These are phyloP conservation scores for Phylloporus rhodoxanthus DNA, from an alignment of 768 basidiomycete species.

Conservation along the genomic window DNA sequence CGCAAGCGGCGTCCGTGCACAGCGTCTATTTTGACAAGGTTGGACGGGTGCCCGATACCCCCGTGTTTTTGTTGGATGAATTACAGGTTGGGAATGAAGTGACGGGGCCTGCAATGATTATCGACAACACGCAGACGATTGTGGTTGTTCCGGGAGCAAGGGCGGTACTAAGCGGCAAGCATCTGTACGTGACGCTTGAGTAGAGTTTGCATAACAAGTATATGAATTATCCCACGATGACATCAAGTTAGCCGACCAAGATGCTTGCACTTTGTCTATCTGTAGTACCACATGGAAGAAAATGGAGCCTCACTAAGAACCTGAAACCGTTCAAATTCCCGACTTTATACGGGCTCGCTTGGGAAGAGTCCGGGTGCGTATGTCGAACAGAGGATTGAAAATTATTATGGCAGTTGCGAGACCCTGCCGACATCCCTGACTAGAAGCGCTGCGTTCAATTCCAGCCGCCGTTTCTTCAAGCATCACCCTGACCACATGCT, in stretches of 20 bases:
- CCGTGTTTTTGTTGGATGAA: constrained; percentile 66
- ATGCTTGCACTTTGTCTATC: neutral
- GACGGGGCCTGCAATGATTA: constrained; percentile 86
- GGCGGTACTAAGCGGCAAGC: constrained; percentile 62
- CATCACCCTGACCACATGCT: constrained; percentile 7
- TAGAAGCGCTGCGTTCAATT: constrained; percentile 2
- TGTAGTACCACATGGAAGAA: neutral
- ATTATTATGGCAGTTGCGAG: neutral
- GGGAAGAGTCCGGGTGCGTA: too few species aligned
- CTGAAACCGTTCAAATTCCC: neutral
- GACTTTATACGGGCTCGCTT: neutral
- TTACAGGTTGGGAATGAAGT: constrained; percentile 67
- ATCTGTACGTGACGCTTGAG: constrained; percentile 51
- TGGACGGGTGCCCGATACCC: constrained; percentile 72
- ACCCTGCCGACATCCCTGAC: constrained; percentile 20
- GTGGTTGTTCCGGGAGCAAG: constrained; percentile 73
- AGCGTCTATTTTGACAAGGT: constrained; percentile 80
- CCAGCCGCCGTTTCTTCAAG: constrained; percentile 1
- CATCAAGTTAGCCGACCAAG: neutral
- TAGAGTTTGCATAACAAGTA: constrained; percentile 14
- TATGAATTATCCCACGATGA: neutral
- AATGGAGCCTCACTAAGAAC: neutral
- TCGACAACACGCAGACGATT: constrained; percentile 94
- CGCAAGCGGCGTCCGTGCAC: constrained; percentile 46
- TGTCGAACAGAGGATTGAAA: neutral